These are phyloP conservation scores for Nelumbo lutea DNA, from an alignment of 164 flowering plant species.

Conservation along the genomic window DNA sequence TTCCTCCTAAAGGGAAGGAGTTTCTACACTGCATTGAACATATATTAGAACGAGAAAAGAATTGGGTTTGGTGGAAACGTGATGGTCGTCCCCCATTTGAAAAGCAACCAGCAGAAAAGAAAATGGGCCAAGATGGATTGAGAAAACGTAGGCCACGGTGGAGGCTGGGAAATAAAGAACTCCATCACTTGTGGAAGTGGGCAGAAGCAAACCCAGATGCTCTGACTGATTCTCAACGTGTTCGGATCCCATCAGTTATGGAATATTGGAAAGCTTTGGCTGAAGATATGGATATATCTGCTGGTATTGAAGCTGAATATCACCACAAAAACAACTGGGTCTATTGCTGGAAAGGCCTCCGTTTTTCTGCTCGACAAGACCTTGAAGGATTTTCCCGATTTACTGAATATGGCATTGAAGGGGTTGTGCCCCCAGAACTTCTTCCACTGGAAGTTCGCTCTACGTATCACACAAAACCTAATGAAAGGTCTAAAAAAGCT, in stretches of 20 bases:
- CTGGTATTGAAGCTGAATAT: slow-evolving; percentile 97
- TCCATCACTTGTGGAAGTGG: slow-evolving; percentile 97
- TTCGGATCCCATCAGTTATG: slow-evolving; percentile 66
- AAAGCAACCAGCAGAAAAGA: slow-evolving; percentile 66
- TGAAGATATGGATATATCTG: slow-evolving; percentile 89
- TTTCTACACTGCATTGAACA: slow-evolving; percentile 88
- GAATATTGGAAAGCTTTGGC: slow-evolving; percentile 97
- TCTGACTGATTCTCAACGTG: slow-evolving; percentile 85
- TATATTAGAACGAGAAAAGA: slow-evolving; percentile 88
- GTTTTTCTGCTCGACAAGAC: slow-evolving; percentile 94
- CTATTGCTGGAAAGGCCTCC: slow-evolving; percentile 97
- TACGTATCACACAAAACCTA: slow-evolving; percentile 70
- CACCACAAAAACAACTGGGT: slow-evolving; percentile 92
- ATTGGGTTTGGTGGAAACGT: slow-evolving; percentile 99
- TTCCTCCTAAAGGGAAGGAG: slow-evolving; percentile 93
- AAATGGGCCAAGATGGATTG: slow-evolving; percentile 52
- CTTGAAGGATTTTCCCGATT: slow-evolving; percentile 96
- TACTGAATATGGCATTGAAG: slow-evolving; percentile 86
- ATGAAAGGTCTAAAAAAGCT: slow-evolving; percentile 77
- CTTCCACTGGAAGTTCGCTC: slow-evolving; percentile 74
- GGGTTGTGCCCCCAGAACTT: slow-evolving; percentile 89
- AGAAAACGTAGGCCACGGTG: slow-evolving; percentile 82
- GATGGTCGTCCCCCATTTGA: slow-evolving; percentile 97
- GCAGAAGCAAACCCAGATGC: slow-evolving; percentile 97
- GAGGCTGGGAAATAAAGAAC: slow-evolving; percentile 96